phyloP scores from a whole-genome alignment of 305 asterid genomes.

The Lippia alba region DNA sequence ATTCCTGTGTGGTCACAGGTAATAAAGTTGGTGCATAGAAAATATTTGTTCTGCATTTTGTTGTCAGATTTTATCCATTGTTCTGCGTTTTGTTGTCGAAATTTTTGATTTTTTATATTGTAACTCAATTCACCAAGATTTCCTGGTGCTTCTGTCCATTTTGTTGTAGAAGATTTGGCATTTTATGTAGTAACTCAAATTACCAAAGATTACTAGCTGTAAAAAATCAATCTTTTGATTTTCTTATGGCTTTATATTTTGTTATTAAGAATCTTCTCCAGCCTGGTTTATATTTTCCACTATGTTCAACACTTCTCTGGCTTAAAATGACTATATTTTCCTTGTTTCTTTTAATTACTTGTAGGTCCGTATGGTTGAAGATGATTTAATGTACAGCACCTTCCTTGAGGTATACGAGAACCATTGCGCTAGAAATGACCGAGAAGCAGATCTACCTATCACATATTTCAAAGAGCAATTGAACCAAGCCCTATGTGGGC shows the following conservation, averaged over 20 bases:
- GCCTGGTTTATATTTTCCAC: background rate
- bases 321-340: constrained; percentile 23
- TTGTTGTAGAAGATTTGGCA: background rate
- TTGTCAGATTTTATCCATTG: too few relatives aligned
- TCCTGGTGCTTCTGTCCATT: background rate
- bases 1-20: constrained; percentile 99
- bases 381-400: constrained; percentile 96
- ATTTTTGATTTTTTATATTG: too few relatives aligned
- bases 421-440: constrained; percentile 94
- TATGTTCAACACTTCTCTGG: constrained; percentile 11
- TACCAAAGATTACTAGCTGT: background rate
- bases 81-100: too few relatives aligned
- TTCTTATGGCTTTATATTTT: background rate
- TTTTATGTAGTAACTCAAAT: background rate
- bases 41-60: background rate
- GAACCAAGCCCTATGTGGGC: constrained; percentile 96
- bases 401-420: constrained; percentile 98
- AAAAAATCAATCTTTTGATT: constrained; percentile 2
- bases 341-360: constrained; percentile 28
- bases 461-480: constrained; percentile 94
- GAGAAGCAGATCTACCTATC: constrained; percentile 93
- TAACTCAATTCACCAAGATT: too few relatives aligned
- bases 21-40: constrained; percentile 28
- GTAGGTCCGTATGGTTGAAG: constrained; percentile 99
- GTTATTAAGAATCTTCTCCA: constrained; percentile 11